Base-by-base conservation (phyloP, 2,329 filamentous ascomycete genomes). In the Fusarium nelsonii region DNA sequence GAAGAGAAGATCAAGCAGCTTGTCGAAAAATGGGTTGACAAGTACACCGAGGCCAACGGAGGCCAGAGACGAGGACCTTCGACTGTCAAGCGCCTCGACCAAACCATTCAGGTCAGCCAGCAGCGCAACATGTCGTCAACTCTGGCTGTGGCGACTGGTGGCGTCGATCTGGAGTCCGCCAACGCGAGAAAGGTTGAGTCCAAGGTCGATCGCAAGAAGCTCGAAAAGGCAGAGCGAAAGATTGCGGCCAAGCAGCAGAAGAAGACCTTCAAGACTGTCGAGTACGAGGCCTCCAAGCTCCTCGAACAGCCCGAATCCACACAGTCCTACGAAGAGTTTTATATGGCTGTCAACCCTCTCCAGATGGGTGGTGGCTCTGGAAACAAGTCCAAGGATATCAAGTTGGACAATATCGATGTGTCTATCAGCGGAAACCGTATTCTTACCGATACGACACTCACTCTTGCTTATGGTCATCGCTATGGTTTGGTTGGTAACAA, bases 401-500 rank as follows among this genome's bases (percentile, higher is more conserved):
- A 98, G 84, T 85, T 99, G 72, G 96, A 99, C 81, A 94, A 92
- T 74, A 93, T 97, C 77, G 96, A 99, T 80, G 92, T 99, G 56
- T 92, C 93, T 43, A 97, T 99, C 76, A 90, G 92, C 66, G 95
- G 95, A 58, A 86, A 89, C 76, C 90, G 96, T 63, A 99, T 99
- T 70, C 83, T 98, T 73, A 92, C 91, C 44, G 95, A 99, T 79
- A 97, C 95, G 48, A 93, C 89, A 54, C 84, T 99, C 62, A 97
- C 94, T 2, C 85, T 99, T 69, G 91, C 96, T 1, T 97, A 97
- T 79, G 94, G 95, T 54, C 91, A 94, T 77, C 90, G 96, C 71
- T 99, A 99, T 81, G 96, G 96, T 89, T 84, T 99, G 70, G 96
- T 99, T 72, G 96, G 96, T 86, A 92, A 98, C 86, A 99, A 99